Conservation (phyloP, 805 yeast genomes). For the Candida khao-thaluensis region DNA sequence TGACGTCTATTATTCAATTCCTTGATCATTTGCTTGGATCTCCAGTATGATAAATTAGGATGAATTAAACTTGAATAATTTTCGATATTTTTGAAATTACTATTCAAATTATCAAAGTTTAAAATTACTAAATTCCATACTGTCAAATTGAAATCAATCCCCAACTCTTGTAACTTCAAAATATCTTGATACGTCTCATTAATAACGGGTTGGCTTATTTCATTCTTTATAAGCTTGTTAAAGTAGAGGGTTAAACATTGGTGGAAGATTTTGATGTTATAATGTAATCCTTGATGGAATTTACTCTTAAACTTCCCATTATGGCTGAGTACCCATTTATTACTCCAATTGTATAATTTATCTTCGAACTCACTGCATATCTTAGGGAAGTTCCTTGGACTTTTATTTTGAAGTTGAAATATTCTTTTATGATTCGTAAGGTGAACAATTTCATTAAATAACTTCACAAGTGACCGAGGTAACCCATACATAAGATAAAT, state of each 20-base stretch:
- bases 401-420: constrained; percentile 36
- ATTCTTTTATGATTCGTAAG: constrained; percentile 53
- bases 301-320: constrained; percentile 28
- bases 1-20: constrained; percentile 51
- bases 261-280: constrained; percentile 40
- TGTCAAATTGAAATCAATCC: constrained; percentile 21
- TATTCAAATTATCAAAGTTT: constrained; percentile 26
- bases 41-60: constrained; percentile 44
- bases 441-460: constrained; percentile 46
- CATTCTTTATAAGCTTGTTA: constrained; percentile 46
- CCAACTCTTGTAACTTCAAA: constrained; percentile 2
- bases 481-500: constrained; percentile 48
- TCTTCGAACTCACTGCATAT: constrained; percentile 57
- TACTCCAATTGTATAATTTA: constrained; percentile 45
- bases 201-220: constrained; percentile 35
- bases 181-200: constrained; percentile 6
- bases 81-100: constrained; percentile 11
- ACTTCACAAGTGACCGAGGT: constrained; percentile 45
- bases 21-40: constrained; percentile 51
- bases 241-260: constrained; percentile 44
- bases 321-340: constrained; percentile 24
- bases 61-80: background rate
- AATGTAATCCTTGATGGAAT: constrained; percentile 43
- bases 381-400: constrained; percentile 55
- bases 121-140: constrained; percentile 49